Evolutionary conservation across 1,139 yeast species (phyloP).

Genomic region (Hansenula sp.): DNA sequence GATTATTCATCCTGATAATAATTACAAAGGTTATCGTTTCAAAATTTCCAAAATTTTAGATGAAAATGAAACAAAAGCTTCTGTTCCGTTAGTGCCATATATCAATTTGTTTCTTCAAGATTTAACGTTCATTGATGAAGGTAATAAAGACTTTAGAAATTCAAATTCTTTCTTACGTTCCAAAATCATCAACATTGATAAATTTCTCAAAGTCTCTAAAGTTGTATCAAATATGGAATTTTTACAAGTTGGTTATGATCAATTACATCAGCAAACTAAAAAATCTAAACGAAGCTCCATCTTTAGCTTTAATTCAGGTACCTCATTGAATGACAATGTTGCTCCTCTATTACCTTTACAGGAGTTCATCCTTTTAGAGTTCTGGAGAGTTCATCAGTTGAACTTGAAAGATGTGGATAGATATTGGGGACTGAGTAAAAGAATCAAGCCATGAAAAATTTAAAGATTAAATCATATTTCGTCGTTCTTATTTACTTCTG

Average conservation of each 20-base stretch:
- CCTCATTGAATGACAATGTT: constrained; percentile 16
- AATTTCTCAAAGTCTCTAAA: constrained; percentile 69
- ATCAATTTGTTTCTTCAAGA: constrained; percentile 83
- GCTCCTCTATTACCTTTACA: constrained; percentile 32
- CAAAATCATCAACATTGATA: constrained; percentile 67
- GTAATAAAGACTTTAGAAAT: constrained; percentile 68
- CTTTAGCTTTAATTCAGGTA: constrained; percentile 25
- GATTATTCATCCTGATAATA: constrained; percentile 79
- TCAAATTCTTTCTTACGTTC: constrained; percentile 44
- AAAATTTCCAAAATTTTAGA: constrained; percentile 56
- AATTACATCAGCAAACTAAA: constrained; percentile 8
- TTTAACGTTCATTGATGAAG: constrained; percentile 83
- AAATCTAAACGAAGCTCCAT: constrained; percentile 25
- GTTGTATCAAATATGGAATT: constrained; percentile 76
- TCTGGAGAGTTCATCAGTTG: constrained; percentile 65
- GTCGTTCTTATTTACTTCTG: too few species aligned
- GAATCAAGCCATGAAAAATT: constrained; percentile 7
- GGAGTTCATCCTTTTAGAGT: constrained; percentile 61
- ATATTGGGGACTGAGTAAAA: constrained; percentile 64
- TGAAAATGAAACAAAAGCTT: constrained; percentile 44
- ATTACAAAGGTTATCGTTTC: constrained; percentile 70
- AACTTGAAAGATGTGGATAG: constrained; percentile 61
- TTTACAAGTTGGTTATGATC: constrained; percentile 62
- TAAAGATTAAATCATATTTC: too few species aligned
- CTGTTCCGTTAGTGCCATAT: constrained; percentile 80